Base-by-base conservation (phyloP, 148 eudicot genomes). In the Cornus controversa region DNA sequence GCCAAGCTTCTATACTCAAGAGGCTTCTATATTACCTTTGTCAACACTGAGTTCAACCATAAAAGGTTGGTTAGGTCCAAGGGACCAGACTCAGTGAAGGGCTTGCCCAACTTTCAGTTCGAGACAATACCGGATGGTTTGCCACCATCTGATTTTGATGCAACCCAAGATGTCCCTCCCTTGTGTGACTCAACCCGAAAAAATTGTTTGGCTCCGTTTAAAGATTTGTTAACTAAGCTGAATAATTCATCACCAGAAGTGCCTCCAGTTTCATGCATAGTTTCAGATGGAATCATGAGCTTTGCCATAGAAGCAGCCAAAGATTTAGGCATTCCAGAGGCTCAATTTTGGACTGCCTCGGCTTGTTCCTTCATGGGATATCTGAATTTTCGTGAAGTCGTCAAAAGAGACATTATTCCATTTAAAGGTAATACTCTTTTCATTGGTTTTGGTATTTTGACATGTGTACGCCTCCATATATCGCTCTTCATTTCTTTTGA, bases 11-110 rank as follows among this genome's bases (percentile, higher is more conserved):
- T 84, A 1, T 80, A 84, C 26, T 84, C 79, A 0, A 80, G 63
- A 84, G 83, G 83, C 77, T 80, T 80, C 76, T 28, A 63, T 69
- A 74, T 84, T 9, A 84, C 86, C 72, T 84, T 84, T 24, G 80
- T 84, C 75, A 84, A 84, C 79, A 65, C 82, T 4, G 80, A 83
- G 57, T 80, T 75, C 69, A 79, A 79, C 34, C 80, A 83, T 60
- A 64, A 57, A 62, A 80, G 84, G 15, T 54, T 84, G 15, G 65
- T 77, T 62, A 65, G 45, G 10, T 28, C 73, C 76, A 71, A 72
- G 9, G 78, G 69, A 1, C 24, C 14, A 70, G 20, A 66, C 69
- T n/a, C 72, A 27, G 58, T 63, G 53, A 18, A 18, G n/a, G 64
- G 69, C 28, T 69, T 78, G 29, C 81, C 75, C 0, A 70, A 60